phyloP scores from a whole-genome alignment of 177 flowering plant genomes.

The Vitis hybrid region DNA sequence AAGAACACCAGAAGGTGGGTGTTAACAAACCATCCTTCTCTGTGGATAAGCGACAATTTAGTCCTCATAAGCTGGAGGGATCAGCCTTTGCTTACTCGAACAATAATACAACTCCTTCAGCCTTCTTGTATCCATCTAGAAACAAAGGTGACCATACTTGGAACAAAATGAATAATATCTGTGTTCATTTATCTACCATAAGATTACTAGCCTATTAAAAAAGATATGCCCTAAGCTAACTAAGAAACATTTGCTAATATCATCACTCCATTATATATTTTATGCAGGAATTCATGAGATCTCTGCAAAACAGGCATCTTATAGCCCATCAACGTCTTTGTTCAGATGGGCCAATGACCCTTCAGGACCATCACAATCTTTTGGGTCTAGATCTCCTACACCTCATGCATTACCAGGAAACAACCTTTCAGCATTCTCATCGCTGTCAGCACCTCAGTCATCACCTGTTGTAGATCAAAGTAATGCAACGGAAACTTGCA shows the following conservation, averaged over 20 bases:
- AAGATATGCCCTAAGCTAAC: background rate
- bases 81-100: conserved; percentile 18
- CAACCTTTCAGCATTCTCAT: conserved; percentile 14
- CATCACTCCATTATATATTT: background rate
- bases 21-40: conserved; percentile 27
- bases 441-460: conserved; percentile 18
- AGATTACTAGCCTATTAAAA: background rate
- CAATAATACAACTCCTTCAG: conserved; percentile 22
- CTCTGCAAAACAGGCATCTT: conserved; percentile 24
- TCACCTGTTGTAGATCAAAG: conserved; percentile 15
- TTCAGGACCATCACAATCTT: conserved; percentile 22
- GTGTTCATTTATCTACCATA: background rate
- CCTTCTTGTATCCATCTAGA: conserved; percentile 15
- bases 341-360: conserved; percentile 33
- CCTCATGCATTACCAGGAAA: conserved; percentile 10
- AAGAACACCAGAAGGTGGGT: conserved; percentile 34
- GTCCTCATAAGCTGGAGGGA: conserved; percentile 28
- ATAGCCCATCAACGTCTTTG: conserved; percentile 25
- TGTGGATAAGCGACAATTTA: conserved; percentile 24
- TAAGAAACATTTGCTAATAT: background rate
- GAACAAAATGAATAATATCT: background rate
- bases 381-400: conserved; percentile 25
- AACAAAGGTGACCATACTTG: conserved; percentile 25
- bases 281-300: conserved; percentile 32
- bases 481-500: conserved; percentile 13